Evolutionary conservation across 2,329 filamentous ascomycete species (phyloP).

Genomic region (Dothistroma septosporum): DNA sequence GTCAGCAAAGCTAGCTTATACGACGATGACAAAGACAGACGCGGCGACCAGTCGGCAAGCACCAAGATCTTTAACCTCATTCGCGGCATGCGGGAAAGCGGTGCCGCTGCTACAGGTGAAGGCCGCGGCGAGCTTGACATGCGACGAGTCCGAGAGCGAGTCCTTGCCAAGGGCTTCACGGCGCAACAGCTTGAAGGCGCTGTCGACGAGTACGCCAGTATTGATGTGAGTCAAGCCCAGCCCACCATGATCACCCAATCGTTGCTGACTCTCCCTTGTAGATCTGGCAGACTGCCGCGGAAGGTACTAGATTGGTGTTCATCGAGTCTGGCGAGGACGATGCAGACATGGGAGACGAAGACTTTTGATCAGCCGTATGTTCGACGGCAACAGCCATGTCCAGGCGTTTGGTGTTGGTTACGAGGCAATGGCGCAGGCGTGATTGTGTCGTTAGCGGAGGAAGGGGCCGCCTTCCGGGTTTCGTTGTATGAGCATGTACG

Average conservation of each 20-base stretch:
- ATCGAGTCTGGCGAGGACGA: constrained; percentile 50
- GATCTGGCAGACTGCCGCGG: constrained; percentile 55
- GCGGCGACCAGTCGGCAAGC: constrained; percentile 70
- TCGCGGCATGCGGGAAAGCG: constrained; percentile 78
- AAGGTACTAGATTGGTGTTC: constrained; percentile 52
- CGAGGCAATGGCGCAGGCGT: constrained; percentile 1
- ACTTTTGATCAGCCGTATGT: constrained; percentile 21
- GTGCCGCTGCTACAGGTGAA: constrained; percentile 73
- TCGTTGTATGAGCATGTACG: background rate
- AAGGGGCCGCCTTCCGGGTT: constrained; percentile 20
- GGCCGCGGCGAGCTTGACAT: constrained; percentile 77
- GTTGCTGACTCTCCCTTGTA: constrained; percentile 35
- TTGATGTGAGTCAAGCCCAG: constrained; percentile 68
- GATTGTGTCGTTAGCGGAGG: constrained; percentile 12
- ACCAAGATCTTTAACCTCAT: constrained; percentile 95
- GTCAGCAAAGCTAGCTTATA: constrained; percentile 90
- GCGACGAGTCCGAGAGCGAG: constrained; percentile 81
- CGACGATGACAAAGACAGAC: constrained; percentile 58
- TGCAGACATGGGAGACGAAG: constrained; percentile 34
- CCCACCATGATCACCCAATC: background rate
- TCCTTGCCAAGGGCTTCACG: constrained; percentile 94
- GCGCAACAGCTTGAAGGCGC: constrained; percentile 84
- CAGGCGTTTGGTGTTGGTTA: constrained; percentile 16
- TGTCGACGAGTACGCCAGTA: constrained; percentile 79
- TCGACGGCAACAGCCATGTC: background rate